Conservation (phyloP, 2,329 filamentous ascomycete species). For the Talaromyces verruculosus region DNA sequence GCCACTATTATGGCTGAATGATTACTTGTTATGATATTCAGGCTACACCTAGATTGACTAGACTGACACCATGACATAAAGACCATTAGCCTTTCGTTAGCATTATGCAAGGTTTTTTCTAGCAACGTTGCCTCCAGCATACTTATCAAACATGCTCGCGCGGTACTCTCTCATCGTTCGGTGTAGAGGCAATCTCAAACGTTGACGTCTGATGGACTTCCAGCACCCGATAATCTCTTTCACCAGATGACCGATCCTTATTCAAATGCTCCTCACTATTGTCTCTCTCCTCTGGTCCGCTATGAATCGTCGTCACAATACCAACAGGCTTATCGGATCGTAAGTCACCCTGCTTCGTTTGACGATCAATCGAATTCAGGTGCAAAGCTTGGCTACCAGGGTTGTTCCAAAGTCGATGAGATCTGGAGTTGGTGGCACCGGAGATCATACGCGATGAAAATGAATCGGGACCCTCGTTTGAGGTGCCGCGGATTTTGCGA, state of each 20-base stretch:
- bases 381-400: background rate
- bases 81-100: too few species aligned
- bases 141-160: slow-evolving; percentile 1
- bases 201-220: slow-evolving; percentile 7
- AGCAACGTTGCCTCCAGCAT: background rate
- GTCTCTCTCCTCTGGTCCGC: background rate
- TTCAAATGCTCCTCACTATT: slow-evolving; percentile 10
- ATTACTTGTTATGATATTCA: background rate
- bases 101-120: too few species aligned
- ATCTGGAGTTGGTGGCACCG: background rate
- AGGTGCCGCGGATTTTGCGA: slow-evolving; percentile 38
- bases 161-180: background rate
- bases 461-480: slow-evolving; percentile 26
- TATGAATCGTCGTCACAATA: slow-evolving; percentile 1
- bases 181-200: background rate
- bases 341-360: background rate
- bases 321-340: slow-evolving; percentile 5
- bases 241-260: background rate
- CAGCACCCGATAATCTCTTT: slow-evolving; percentile 1
- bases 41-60: background rate
- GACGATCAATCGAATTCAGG: background rate
- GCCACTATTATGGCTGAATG: background rate
- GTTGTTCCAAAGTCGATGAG: background rate
- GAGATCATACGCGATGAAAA: background rate
- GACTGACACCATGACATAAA: background rate